Conservation (phyloP, 257 asterid species). For the Lycium ferocissimum region DNA sequence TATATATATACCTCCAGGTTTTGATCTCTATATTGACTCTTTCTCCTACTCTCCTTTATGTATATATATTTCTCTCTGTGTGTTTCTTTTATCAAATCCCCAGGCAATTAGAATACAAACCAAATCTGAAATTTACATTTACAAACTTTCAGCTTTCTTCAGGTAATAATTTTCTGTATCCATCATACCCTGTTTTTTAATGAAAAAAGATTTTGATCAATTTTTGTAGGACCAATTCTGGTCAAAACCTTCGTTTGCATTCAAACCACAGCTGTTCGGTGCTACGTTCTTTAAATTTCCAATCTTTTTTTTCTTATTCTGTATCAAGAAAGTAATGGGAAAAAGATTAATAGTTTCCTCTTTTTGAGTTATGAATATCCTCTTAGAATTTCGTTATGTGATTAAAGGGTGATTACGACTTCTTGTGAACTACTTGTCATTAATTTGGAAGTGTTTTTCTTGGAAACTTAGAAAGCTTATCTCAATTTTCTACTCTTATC, state of each 20-base stretch:
- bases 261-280: not conserved
- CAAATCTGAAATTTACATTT: not conserved
- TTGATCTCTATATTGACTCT: conserved; percentile 24
- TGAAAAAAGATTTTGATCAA: not conserved
- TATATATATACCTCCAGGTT: not conserved
- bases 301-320: not conserved
- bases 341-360: not conserved
- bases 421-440: not conserved
- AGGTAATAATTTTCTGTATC: not conserved
- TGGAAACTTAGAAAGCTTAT: not conserved
- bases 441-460: not conserved
- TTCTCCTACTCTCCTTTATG: not conserved
- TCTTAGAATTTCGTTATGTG: not conserved
- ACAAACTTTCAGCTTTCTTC: not conserved
- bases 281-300: not conserved
- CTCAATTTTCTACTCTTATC: not conserved
- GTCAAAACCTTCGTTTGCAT: not conserved
- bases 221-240: not conserved
- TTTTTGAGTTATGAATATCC: not conserved
- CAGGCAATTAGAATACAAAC: not conserved
- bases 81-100: not conserved
- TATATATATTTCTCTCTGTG: not conserved
- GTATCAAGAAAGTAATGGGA: not conserved
- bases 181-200: not conserved
- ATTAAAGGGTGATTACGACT: not conserved